These are phyloP conservation scores for Pinus albicaulis DNA, from an alignment of 75 land plant species.

Conservation along the genomic window DNA sequence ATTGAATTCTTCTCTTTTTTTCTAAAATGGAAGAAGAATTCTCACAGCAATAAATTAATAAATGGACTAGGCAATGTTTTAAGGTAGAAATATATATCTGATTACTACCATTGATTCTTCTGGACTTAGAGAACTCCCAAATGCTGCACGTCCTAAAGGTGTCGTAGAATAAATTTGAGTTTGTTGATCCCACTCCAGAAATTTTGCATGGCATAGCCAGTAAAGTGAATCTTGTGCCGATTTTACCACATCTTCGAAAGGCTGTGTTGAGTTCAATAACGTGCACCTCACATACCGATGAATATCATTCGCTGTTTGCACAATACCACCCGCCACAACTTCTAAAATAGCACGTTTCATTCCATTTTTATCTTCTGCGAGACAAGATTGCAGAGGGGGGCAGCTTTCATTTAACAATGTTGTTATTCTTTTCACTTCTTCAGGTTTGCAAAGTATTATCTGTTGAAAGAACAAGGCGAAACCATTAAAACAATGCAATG, in stretches of 20 bases:
- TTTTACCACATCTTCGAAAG: conserved; percentile 93
- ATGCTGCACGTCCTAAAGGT: conserved; percentile 94
- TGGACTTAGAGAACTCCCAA: conserved; percentile 93
- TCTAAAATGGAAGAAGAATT: not conserved
- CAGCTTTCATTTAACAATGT: conserved; percentile 70
- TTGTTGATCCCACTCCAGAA: conserved; percentile 89
- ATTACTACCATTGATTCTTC: conserved; percentile 94
- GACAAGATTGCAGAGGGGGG: conserved; percentile 88
- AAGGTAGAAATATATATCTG: not conserved
- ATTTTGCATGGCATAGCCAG: conserved; percentile 87
- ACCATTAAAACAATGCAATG: not conserved
- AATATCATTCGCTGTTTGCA: conserved; percentile 93
- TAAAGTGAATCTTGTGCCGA: conserved; percentile 98
- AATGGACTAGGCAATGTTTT: not conserved
- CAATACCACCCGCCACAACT: conserved; percentile 97
- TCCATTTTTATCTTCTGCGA: conserved; percentile 95
- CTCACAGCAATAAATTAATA: not conserved
- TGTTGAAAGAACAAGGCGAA: conserved; percentile 14
- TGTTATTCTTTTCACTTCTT: conserved; percentile 73
- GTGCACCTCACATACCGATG: conserved; percentile 96
- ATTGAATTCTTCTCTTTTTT: not conserved
- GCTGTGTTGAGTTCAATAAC: conserved; percentile 86
- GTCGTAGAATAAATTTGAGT: conserved; percentile 77
- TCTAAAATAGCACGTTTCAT: conserved; percentile 98
- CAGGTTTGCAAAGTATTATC: conserved; percentile 94